Evolutionary conservation across 805 yeast species (phyloP), one percentile per base, ranked within the genome.

Genomic region (Saccharomyces paradoxus): DNA sequence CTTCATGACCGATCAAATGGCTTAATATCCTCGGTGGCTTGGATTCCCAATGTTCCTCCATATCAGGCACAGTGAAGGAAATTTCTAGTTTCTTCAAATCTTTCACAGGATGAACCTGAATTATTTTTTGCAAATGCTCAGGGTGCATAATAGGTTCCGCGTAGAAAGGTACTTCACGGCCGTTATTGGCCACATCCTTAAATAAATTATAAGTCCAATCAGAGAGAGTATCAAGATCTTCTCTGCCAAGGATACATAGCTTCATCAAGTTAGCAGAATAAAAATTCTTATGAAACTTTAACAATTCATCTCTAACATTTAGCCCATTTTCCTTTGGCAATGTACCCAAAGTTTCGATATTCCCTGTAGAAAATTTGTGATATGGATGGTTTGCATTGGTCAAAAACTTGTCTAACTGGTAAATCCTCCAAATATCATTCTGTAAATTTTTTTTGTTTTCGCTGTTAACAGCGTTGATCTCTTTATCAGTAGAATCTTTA

Each of bases 361-460:
- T 92, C 53, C 99, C 99, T 0, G 99, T 92, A 22, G 96, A 83
- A 64, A 92, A 92, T 56, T 89, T 87, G 65, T 84, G 82, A 69
- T 81, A 87, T 0, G 98, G 97, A 71, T 94, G 98, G 0, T 72
- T 64, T 1, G 82, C 81, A 67, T 86, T 89, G 17, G 94, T 77
- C 41, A 84, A 74, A 51, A 84, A 78, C 71, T 88, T 87, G 53
- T 87, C 91, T 52, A 92, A 75, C 72, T 92, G 98, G 64, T 85
- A 84, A 50, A 89, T 72, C 64, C 98, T 81, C 97, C 98, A 90
- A 48, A 73, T 67, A 70, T 92, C 99, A 66, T 79, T 86, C 70
- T 92, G 98, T 52, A 94, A 74, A 68, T 92, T 92, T 73, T 94
- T 92, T 69, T 90, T 92, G 74, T 92, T 89, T 72, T 92, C 99